Evolutionary conservation across 805 yeast genomes (phyloP).

Genomic region (Hemisphaericaspora nanyangensis): DNA sequence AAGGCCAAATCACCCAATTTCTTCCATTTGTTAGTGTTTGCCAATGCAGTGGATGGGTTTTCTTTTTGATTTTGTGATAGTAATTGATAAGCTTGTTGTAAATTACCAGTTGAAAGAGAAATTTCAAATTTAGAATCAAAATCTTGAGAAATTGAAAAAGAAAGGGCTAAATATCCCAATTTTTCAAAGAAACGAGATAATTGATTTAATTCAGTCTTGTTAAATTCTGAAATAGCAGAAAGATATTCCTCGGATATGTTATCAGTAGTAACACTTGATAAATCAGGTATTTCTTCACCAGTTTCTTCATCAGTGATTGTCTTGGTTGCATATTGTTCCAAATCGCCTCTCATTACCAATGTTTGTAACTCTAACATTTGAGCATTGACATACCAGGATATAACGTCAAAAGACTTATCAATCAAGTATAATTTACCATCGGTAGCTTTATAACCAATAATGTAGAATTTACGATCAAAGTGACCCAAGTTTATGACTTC

Average conservation of each 20-base stretch:
- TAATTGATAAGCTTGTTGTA: constrained; percentile 63
- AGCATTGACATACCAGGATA: constrained; percentile 76
- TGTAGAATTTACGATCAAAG: constrained; percentile 81
- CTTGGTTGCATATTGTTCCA: constrained; percentile 54
- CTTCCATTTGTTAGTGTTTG: constrained; percentile 68
- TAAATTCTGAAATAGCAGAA: constrained; percentile 51
- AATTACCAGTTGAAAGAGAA: constrained; percentile 71
- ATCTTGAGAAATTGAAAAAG: constrained; percentile 79
- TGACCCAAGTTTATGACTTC: constrained; percentile 89
- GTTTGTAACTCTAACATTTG: constrained; percentile 95
- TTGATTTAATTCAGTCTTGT: constrained; percentile 64
- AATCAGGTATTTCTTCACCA: constrained; percentile 37
- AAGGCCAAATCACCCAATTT: constrained; percentile 85
- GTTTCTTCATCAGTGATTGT: constrained; percentile 31
- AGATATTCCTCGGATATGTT: constrained; percentile 51
- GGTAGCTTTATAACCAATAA: constrained; percentile 85
- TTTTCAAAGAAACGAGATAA: constrained; percentile 91
- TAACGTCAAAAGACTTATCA: constrained; percentile 83
- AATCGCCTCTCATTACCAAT: constrained; percentile 88
- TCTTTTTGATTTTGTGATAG: constrained; percentile 31
- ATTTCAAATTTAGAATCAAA: constrained; percentile 88
- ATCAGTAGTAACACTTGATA: constrained; percentile 46
- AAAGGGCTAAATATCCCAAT: constrained; percentile 82
- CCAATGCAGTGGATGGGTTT: constrained; percentile 44
- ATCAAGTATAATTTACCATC: constrained; percentile 88